phyloP scores from a whole-genome alignment of 2,329 filamentous ascomycete genomes.

The Claviceps lovelessii region DNA sequence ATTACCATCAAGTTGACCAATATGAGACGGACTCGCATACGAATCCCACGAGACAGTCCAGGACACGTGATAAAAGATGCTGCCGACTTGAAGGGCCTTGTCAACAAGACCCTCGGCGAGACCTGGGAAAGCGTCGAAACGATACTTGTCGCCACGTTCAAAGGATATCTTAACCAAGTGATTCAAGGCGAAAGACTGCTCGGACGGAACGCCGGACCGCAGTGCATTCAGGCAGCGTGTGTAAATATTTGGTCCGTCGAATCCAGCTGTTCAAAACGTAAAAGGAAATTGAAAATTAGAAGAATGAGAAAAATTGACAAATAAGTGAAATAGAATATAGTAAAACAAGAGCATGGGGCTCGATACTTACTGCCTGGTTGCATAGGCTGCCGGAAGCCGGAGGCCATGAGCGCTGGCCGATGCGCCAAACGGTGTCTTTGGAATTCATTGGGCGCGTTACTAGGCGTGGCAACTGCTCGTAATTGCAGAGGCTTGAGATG shows the following conservation, averaged over 20 bases:
- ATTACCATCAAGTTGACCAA: constrained; percentile 29
- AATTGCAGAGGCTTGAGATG: constrained; percentile 49
- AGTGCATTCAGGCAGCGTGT: constrained; percentile 73
- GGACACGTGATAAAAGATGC: constrained; percentile 65
- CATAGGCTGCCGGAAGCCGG: constrained; percentile 28
- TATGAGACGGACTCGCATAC: constrained; percentile 37
- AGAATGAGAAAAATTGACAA: no score
- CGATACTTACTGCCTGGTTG: constrained; percentile 46
- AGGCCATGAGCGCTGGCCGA: constrained; percentile 15
- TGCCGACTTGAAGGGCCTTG: constrained; percentile 65
- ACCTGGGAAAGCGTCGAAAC: constrained; percentile 80
- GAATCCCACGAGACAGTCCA: constrained; percentile 63
- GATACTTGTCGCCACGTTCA: constrained; percentile 88
- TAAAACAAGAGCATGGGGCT: background rate
- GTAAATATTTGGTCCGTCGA: constrained; percentile 78
- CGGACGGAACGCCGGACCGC: constrained; percentile 61
- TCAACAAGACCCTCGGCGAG: constrained; percentile 79
- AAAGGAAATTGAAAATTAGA: background rate
- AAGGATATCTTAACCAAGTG: constrained; percentile 92
- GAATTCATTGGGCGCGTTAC: constrained; percentile 58
- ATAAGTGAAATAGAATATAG: no score
- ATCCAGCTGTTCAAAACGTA: constrained; percentile 30
- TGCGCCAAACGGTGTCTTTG: constrained; percentile 28
- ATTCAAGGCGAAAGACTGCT: constrained; percentile 86
- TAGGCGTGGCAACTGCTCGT: constrained; percentile 60